A percentile compares a stretch with the other conserved stretches of the same genome.
Evolutionary conservation across 768 basidiomycete species (phyloP).

Genomic region (Tylopilus vinaceipallidus): DNA sequence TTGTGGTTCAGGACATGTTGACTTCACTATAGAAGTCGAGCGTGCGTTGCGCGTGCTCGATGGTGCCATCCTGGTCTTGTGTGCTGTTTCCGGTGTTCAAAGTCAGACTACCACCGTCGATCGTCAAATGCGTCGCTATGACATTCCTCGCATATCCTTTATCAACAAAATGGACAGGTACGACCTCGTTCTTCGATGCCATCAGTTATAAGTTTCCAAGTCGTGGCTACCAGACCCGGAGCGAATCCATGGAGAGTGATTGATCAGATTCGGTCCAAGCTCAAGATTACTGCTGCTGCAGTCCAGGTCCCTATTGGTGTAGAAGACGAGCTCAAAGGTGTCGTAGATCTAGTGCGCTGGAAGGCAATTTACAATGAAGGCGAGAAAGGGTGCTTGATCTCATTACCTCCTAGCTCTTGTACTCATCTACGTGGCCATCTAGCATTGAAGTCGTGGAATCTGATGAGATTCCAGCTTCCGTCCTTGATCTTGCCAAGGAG

Average conservation of each 20-base stretch:
- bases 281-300: constrained; percentile 90
- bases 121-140: constrained; percentile 96
- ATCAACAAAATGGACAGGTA: constrained; percentile 99
- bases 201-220: no score
- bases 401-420: neutral
- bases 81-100: constrained; percentile 95
- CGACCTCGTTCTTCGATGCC: neutral
- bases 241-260: constrained; percentile 97
- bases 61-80: constrained; percentile 93
- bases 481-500: constrained; percentile 69
- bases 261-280: constrained; percentile 85
- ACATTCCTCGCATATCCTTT: constrained; percentile 93
- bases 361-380: constrained; percentile 94
- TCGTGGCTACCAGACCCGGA: constrained; percentile 61
- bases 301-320: constrained; percentile 93
- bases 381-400: constrained; percentile 73
- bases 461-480: constrained; percentile 81
- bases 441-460: constrained; percentile 78
- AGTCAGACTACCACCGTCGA: constrained; percentile 99
- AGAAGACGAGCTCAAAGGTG: constrained; percentile 84
- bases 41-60: constrained; percentile 94
- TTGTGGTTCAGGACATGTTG: constrained; percentile 98
- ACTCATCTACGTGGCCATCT: constrained; percentile 2
- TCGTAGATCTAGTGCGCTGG: constrained; percentile 94
- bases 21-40: constrained; percentile 99